A percentile compares a stretch with the other conserved stretches of the same genome.
Evolutionary conservation across 2,329 filamentous ascomycete genomes (phyloP).

Genomic region (Hymenoscyphus occultus): DNA sequence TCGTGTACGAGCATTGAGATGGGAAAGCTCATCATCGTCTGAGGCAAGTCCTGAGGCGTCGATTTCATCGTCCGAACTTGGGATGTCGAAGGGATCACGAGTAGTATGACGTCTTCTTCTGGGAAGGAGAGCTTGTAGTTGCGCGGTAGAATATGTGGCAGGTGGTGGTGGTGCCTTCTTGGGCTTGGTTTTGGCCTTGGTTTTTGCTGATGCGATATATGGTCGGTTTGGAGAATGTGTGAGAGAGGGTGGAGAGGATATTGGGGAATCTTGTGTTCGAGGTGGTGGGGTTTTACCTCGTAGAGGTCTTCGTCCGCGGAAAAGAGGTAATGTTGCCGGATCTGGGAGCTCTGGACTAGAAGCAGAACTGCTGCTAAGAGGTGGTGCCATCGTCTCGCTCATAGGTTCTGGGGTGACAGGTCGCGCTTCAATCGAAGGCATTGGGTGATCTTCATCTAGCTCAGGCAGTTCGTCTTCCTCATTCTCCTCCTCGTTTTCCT

Average conservation of each 20-base stretch:
- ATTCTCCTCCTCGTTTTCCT: conserved; percentile 23
- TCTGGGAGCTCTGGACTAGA: conserved; percentile 26
- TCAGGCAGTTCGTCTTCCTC: conserved; percentile 19
- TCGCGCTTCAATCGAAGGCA: conserved; percentile 27
- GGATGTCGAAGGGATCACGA: conserved; percentile 40
- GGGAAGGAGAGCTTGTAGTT: conserved; percentile 39
- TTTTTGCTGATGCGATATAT: conserved; percentile 9
- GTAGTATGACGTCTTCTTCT: conserved; percentile 32
- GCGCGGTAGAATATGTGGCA: conserved; percentile 35
- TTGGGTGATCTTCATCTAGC: conserved; percentile 15
- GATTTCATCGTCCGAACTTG: conserved; percentile 45
- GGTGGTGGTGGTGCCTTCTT: conserved; percentile 26
- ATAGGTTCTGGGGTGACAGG: conserved; percentile 30
- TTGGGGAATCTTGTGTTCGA: conserved; percentile 32
- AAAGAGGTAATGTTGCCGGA: conserved; percentile 18
- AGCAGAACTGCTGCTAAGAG: conserved; percentile 33
- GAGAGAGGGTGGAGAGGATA: conserved; percentile 61
- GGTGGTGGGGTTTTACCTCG: conserved; percentile 30
- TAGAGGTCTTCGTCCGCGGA: conserved; percentile 27
- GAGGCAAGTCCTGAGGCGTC: conserved; percentile 48
- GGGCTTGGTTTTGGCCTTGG: conserved; percentile 17
- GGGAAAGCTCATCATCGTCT: conserved; percentile 56
- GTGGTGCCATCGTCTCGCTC: conserved; percentile 37
- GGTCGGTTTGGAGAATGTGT: conserved; percentile 60
- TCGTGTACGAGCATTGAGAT: conserved; percentile 42